Evolutionary conservation across 306 rosid species (phyloP), one percentile per base, ranked within the genome.

Genomic region (Quercus engelmannii): DNA sequence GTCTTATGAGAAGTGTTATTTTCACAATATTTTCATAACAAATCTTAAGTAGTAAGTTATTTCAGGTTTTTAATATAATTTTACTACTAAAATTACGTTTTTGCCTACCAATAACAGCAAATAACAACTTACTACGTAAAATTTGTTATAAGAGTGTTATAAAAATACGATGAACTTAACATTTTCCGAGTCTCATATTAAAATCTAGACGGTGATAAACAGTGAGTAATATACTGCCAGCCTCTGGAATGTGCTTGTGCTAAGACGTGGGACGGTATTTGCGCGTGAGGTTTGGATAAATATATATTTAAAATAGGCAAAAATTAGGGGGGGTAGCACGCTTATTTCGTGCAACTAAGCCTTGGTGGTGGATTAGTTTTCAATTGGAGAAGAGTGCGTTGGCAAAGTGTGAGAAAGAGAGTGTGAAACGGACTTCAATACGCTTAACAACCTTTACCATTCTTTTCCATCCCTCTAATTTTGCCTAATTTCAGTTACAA

Each of bases 381-480:
- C 54, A 75, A 80, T 25, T 84, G 38, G 76, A 69, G 82, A 86
- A 90, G 87, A 90, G 87, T 84, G 92, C 88, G 96, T 87, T 94
- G 98, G 93, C 97, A 86, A 90, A 88, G 96, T 88, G 93, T 87
- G 92, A 83, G 98, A 94, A 85, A 89, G 92, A 89, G 96, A 89
- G 98, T 91, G 92, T 87, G 96, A 79, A 87, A 86, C 96, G 97
- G 91, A 86, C 75, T 79, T 55, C 43, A 68, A 69, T 80, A 35
- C 52, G 85, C 75, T 77, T 81, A 81, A 84, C 87, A 69, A 75
- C 55, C 71, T 59, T 70, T 75, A 72, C 74, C 64, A 71, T 69
- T 55, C 28, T 74, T 15, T 43, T 51, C 80, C 21, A 84, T n/a
- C 83, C 74, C 65, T 74, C 94, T 89, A 91, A 80, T 54, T 85